Evolutionary conservation across 371 early-diverging fungal genomes (phyloP).

Genomic region (Conidiobolus coronatus): DNA sequence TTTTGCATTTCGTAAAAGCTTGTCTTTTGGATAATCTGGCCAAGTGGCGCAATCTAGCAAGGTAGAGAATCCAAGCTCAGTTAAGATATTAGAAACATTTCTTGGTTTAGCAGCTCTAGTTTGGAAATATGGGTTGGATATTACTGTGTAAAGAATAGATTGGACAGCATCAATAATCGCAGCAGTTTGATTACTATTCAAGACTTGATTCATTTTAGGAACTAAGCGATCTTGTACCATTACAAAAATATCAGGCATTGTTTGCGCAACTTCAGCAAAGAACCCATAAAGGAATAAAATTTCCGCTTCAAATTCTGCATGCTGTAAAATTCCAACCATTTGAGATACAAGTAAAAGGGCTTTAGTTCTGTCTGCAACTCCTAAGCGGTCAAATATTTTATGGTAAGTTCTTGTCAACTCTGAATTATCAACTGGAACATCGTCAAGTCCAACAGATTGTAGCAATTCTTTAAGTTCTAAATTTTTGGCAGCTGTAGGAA

Average conservation of each 20-base stretch:
- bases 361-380: conserved; percentile 37
- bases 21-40: conserved; percentile 13
- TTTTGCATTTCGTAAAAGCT: conserved; percentile 21
- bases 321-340: conserved; percentile 57
- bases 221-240: conserved; percentile 42
- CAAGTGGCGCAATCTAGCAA: conserved; percentile 13
- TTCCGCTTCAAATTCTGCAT: conserved; percentile 66
- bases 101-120: conserved; percentile 12
- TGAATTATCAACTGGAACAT: conserved; percentile 13
- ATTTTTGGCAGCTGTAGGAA: conserved; percentile 41
- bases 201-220: conserved; percentile 54
- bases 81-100: conserved; percentile 17
- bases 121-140: conserved; percentile 29
- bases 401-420: conserved; percentile 24
- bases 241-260: conserved; percentile 47
- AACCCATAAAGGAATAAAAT: conserved; percentile 58
- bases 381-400: conserved; percentile 34
- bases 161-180: conserved; percentile 51
- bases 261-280: conserved; percentile 52
- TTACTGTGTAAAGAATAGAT: conserved; percentile 46
- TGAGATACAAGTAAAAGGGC: conserved; percentile 50
- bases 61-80: conserved; percentile 23
- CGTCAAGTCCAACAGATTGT: conserved; percentile 25
- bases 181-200: conserved; percentile 37
- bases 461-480: conserved; percentile 34